Base-by-base conservation (phyloP, 1,139 yeast species). In the Magnusiomyces ingens region DNA sequence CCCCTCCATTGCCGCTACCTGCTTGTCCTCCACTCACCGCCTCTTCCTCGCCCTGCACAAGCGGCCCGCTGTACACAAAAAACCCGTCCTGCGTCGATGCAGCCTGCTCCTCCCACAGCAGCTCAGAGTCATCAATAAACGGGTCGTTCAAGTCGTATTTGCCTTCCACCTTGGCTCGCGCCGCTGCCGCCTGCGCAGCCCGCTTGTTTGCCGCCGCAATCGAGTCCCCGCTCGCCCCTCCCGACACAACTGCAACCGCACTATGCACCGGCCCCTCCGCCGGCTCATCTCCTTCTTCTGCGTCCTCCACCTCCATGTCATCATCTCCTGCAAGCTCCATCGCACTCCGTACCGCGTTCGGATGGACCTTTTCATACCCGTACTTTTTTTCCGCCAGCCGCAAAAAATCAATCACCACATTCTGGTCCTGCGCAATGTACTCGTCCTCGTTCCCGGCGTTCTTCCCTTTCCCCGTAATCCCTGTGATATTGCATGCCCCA, bases 81-180 rank as follows among this genome's bases (percentile, higher is more conserved):
- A 93, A 94, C 1, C 99, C 99, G 64, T 93, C 98, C 60, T 87
- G 86, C 0, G 96, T 90, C 1, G 94, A 82, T 1, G 94, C 93
- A 10, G 95, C 83, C 61, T 87, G 94, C 67, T 91, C 97, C 68
- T 93, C 98, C 87, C 94, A 87, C 58, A 82, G 80, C 63, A 90
- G 74, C 69, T 93, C 99, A 29, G 87, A 80, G 68, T 94, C 99
- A 71, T 94, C 99, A 57, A 94, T 93, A 65, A 94, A 94, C 1
- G 99, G 99, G 70, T 94, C 99, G 58, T 87, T 84, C 52, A 81
- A 76, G 66, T 94, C 99, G 68, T 94, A 94, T 65, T 89, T 90
- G 8, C 97, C 96, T 50, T 69, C 70, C 15, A 62, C 66, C 29
- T 60, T 66, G 52, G 62, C 68, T 29, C 67, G 62, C 81, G 57